A percentile compares a stretch with the other conserved stretches of the same genome.
Conservation (phyloP, 2,329 filamentous ascomycete genomes). For the Alternaria arborescens region DNA sequence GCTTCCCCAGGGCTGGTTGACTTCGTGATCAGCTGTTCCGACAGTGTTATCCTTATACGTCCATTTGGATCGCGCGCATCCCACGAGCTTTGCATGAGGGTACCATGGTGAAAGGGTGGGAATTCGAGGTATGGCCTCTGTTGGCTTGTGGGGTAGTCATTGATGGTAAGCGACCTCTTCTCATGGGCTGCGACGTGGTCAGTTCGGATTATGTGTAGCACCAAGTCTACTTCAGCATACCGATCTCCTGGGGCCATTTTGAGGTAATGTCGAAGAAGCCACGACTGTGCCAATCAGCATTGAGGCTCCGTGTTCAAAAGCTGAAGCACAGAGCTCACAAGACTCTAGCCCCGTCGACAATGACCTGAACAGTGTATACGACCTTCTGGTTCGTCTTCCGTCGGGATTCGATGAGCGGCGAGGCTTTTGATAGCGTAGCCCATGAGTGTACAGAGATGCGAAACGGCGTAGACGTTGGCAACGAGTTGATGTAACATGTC, state of each 20-base stretch:
- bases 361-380: conserved; percentile 40
- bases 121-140: conserved; percentile 66
- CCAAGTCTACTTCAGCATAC: conserved; percentile 18
- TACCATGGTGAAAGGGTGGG: conserved; percentile 73
- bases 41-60: conserved; percentile 78
- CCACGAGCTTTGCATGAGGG: conserved; percentile 76
- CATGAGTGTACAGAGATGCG: conserved; percentile 50
- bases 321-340: conserved; percentile 34
- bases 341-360: conserved; percentile 40
- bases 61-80: conserved; percentile 74
- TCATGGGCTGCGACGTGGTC: conserved; percentile 32
- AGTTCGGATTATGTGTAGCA: background rate
- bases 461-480: conserved; percentile 40
- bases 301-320: conserved; percentile 19
- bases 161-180: conserved; percentile 28
- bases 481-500: conserved; percentile 41
- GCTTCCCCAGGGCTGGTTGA: conserved; percentile 26
- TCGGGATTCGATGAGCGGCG: conserved; percentile 36
- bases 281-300: conserved; percentile 37
- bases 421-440: conserved; percentile 35
- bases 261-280: conserved; percentile 36
- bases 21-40: conserved; percentile 69
- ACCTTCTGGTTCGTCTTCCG: conserved; percentile 36
- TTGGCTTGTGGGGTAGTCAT: conserved; percentile 64
- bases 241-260: conserved; percentile 46